phyloP scores from a whole-genome alignment of 129 eudicot genomes.

The Escallonia herrerae region DNA sequence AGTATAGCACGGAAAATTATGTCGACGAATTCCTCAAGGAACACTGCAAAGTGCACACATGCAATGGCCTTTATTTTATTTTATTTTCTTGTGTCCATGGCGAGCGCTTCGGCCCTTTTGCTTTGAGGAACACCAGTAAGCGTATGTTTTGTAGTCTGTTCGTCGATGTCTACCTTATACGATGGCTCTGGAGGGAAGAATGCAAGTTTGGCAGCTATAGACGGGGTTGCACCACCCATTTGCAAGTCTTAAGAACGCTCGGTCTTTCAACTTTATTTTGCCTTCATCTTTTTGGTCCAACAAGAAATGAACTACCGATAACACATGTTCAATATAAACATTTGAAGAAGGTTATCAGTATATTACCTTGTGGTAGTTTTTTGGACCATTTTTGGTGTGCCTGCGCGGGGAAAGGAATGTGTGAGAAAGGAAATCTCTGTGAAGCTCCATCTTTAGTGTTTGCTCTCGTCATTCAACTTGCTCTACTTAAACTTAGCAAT shows the following conservation, averaged over 20 bases:
- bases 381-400: too few relatives aligned
- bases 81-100: too few relatives aligned
- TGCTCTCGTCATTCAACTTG: too few relatives aligned
- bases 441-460: too few relatives aligned
- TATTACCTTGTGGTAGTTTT: too few relatives aligned
- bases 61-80: slow-evolving; percentile 14
- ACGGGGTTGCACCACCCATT: slow-evolving; percentile 26
- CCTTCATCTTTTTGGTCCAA: not conserved
- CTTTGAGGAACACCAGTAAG: slow-evolving; percentile 3
- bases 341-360: too few relatives aligned
- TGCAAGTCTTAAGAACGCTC: not conserved
- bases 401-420: too few relatives aligned
- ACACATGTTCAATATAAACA: too few relatives aligned
- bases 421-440: too few relatives aligned
- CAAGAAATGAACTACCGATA: not conserved
- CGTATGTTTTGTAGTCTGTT: slow-evolving; percentile 4
- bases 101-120: slow-evolving; percentile 17
- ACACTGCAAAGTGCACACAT: slow-evolving; percentile 16
- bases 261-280: not conserved
- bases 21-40: slow-evolving; percentile 19
- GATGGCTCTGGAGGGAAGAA: slow-evolving; percentile 31
- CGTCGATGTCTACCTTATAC: slow-evolving; percentile 9
- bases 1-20: slow-evolving; percentile 19
- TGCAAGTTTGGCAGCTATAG: slow-evolving; percentile 28
- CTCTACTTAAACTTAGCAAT: too few relatives aligned